Conservation (phyloP, 768 basidiomycete genomes). For the Macrolepiota albuminosa region DNA sequence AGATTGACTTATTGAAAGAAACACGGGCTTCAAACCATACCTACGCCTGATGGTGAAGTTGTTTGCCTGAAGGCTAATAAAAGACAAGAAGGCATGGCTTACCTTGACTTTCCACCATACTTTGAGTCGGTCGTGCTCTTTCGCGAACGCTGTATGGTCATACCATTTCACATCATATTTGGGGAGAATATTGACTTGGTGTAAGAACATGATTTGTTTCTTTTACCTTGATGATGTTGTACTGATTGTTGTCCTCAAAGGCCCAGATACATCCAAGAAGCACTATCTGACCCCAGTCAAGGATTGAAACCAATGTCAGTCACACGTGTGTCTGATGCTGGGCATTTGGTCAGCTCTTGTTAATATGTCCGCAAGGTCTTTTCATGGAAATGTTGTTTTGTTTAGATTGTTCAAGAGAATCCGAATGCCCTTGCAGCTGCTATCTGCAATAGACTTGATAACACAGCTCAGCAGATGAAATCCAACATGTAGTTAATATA, state of each 20-base stretch:
- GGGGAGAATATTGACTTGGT: conserved; percentile 16
- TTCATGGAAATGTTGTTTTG: neutral
- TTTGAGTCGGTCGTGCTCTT: conserved; percentile 13
- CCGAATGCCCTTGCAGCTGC: conserved; percentile 22
- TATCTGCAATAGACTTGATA: conserved; percentile 18
- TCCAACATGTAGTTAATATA: neutral
- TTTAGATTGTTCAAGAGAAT: conserved; percentile 26
- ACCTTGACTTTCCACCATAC: conserved; percentile 15
- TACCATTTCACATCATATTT: conserved; percentile 16
- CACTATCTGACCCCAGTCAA: conserved; percentile 16
- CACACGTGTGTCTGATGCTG: conserved; percentile 18
- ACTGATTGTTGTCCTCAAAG: conserved; percentile 7
- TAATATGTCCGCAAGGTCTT: neutral
- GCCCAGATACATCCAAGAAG: conserved; percentile 22
- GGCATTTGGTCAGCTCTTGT: conserved; percentile 23
- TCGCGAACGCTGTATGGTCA: conserved; percentile 9
- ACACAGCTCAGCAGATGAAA: neutral
- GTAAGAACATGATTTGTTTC: conserved; percentile 7
- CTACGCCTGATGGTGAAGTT: conserved; percentile 2
- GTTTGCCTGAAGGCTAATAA: conserved; percentile 10
- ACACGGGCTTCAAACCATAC: conserved; percentile 11
- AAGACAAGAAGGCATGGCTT: conserved; percentile 14
- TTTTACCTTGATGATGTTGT: neutral
- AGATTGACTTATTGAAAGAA: conserved; percentile 9
- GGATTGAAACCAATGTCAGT: conserved; percentile 23